These are phyloP conservation scores for Scheffersomyces ergatensis DNA, from an alignment of 805 yeast genomes.

Conservation along the genomic window DNA sequence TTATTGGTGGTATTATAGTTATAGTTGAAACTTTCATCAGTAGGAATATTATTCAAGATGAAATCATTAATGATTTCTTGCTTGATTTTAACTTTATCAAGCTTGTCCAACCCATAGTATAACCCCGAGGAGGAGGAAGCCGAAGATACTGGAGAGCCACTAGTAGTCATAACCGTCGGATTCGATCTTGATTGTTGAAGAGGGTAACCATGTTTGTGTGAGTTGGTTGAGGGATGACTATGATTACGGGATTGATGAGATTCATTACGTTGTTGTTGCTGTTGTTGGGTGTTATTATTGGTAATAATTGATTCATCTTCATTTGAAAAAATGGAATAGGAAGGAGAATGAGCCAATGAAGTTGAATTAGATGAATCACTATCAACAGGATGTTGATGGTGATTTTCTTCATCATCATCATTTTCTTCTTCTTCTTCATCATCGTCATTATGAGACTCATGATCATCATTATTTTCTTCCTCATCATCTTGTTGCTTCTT, in stretches of 20 bases:
- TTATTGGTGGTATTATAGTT: constrained; percentile 1
- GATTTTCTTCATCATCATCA: not conserved
- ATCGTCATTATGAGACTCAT: not conserved
- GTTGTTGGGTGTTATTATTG: not conserved
- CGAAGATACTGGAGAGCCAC: no score
- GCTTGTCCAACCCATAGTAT: not conserved
- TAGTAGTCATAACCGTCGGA: not conserved
- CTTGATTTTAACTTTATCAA: constrained; percentile 25
- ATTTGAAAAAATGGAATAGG: constrained; percentile 23
- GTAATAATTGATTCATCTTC: constrained; percentile 9
- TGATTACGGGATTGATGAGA: constrained; percentile 5
- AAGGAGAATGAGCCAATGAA: constrained; percentile 11
- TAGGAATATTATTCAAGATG: constrained; percentile 34
- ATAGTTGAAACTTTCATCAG: no score
- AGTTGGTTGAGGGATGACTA: not conserved
- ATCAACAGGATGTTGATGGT: not conserved
- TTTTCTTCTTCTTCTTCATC: no score
- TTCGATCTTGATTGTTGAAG: constrained; percentile 9
- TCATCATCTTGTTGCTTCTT: not conserved
- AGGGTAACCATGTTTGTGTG: constrained; percentile 4
- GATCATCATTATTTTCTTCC: constrained; percentile 1
- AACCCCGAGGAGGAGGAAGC: not conserved
- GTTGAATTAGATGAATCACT: not conserved
- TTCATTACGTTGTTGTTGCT: constrained; percentile 6
- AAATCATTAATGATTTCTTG: constrained; percentile 42